Percentiles rank a stretch among this genome's conserved stretches.
Evolutionary conservation across 2,329 filamentous ascomycete genomes (phyloP).

Genomic region (Plenodomus tracheiphilus): DNA sequence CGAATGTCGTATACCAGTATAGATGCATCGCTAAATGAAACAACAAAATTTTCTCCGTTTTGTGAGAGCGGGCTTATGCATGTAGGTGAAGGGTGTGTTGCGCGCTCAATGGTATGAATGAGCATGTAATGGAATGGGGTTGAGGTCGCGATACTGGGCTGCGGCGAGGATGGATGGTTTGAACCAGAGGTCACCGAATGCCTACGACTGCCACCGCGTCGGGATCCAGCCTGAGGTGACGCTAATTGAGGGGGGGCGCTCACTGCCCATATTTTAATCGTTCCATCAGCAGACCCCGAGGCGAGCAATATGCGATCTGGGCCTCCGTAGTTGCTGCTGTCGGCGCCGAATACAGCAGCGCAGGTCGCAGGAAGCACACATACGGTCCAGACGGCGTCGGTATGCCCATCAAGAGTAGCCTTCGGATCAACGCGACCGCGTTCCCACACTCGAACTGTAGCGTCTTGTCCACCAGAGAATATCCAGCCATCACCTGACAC

Average conservation of each 20-base stretch:
- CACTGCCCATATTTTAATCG: constrained; percentile 91
- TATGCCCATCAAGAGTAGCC: constrained; percentile 90
- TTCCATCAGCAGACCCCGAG: constrained; percentile 88
- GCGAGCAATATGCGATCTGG: constrained; percentile 87
- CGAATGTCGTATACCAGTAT: constrained; percentile 91
- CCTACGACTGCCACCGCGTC: constrained; percentile 74
- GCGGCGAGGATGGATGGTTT: constrained; percentile 85
- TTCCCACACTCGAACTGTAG: constrained; percentile 93
- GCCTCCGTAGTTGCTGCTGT: constrained; percentile 72
- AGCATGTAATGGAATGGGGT: constrained; percentile 88
- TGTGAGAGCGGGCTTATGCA: constrained; percentile 88
- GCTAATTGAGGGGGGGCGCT: constrained; percentile 85
- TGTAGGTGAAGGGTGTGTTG: constrained; percentile 76
- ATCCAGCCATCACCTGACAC: constrained; percentile 96
- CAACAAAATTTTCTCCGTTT: constrained; percentile 85
- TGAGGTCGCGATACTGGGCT: constrained; percentile 81
- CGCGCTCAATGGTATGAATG: constrained; percentile 79
- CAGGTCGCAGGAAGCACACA: constrained; percentile 87
- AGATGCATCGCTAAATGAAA: constrained; percentile 87
- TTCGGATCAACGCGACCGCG: constrained; percentile 92
- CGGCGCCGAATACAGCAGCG: constrained; percentile 75
- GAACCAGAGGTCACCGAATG: constrained; percentile 95
- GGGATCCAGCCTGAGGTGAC: constrained; percentile 74
- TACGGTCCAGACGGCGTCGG: constrained; percentile 93
- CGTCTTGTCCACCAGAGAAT: constrained; percentile 94